Base-by-base conservation (phyloP, 371 early-diverging fungal genomes). In the Smittium culicis region DNA sequence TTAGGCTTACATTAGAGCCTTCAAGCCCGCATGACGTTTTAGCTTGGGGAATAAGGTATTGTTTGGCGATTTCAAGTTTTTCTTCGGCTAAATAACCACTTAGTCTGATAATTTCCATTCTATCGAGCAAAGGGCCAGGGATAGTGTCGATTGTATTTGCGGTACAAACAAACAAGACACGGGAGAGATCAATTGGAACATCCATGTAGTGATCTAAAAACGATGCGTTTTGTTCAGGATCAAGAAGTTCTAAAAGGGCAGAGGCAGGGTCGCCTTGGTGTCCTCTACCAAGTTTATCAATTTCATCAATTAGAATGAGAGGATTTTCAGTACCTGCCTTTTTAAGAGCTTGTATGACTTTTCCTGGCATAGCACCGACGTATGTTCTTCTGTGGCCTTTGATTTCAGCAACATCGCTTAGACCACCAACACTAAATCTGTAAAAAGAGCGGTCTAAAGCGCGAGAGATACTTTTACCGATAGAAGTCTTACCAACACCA, bases 351-450 rank as follows among this genome's bases (percentile, higher is more conserved):
- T 96, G 97, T 35, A 98, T 87, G 2, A 96, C 92, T 76, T 96
- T 96, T 55, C 98, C 98, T n/a, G 98, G 98, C 98, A 98, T 96
- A 5, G 97, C 96, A 62, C 98, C 98, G 25, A 98, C 96, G 74
- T 98, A 98, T 1, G 98, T 98, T 65, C 98, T 82, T 33, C 98
- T 86, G 78, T 96, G 98, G 16, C 97, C 98, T 82, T 98, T 96
- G 77, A 98, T 93, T 73, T 98, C 98, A 31, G 96, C 94, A 14
- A 96, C 97, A 72, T 98, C 98, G 0, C 90, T 89, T 71, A 98
- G 74, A 3, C 98, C 98, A 64, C 98, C 98, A 8, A 98, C 96
- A 67, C 90, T 88, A 78, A 98, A 95, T 34, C 98, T 83, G 78
- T 86, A 96, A 71, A 96, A 98, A 73, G 93, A 92, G 27, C 98